Conservation (phyloP, 768 basidiomycete genomes). For the Leucosporidium yakuticum region DNA sequence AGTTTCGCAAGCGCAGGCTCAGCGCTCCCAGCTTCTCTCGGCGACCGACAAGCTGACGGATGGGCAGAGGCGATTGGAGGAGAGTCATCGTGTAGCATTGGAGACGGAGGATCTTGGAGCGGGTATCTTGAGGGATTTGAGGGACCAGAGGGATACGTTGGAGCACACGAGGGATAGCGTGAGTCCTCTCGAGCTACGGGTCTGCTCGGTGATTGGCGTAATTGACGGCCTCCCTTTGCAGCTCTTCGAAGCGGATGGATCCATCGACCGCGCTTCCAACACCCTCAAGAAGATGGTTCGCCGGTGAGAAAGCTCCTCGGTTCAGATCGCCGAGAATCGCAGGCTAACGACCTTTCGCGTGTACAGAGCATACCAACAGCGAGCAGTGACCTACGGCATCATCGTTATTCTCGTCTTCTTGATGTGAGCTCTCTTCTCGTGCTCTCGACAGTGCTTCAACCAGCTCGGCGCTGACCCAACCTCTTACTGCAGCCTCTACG, state of each 20-base stretch:
- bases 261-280: constrained; percentile 83
- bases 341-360: constrained; percentile 23
- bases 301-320: constrained; percentile 56
- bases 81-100: constrained; percentile 83
- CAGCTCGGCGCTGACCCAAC: not conserved
- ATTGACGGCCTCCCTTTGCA: constrained; percentile 39
- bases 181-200: constrained; percentile 38
- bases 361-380: constrained; percentile 92
- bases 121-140: constrained; percentile 77
- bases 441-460: not conserved
- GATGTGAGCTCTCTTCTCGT: constrained; percentile 48
- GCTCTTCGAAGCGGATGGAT: constrained; percentile 78
- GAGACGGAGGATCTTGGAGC: constrained; percentile 96
- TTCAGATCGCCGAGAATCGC: not conserved
- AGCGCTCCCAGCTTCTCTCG: constrained; percentile 69
- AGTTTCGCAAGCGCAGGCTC: constrained; percentile 52
- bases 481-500: constrained; percentile 48
- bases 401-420: constrained; percentile 76
- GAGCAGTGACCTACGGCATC: constrained; percentile 77
- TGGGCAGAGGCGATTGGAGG: constrained; percentile 74
- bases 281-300: constrained; percentile 94
- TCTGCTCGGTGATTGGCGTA: not conserved
- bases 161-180: constrained; percentile 87
- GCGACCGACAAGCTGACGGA: constrained; percentile 76
- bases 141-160: constrained; percentile 86